phyloP scores from a whole-genome alignment of 352 stramenopile genomes.

The Phytophthora podocarpi region DNA sequence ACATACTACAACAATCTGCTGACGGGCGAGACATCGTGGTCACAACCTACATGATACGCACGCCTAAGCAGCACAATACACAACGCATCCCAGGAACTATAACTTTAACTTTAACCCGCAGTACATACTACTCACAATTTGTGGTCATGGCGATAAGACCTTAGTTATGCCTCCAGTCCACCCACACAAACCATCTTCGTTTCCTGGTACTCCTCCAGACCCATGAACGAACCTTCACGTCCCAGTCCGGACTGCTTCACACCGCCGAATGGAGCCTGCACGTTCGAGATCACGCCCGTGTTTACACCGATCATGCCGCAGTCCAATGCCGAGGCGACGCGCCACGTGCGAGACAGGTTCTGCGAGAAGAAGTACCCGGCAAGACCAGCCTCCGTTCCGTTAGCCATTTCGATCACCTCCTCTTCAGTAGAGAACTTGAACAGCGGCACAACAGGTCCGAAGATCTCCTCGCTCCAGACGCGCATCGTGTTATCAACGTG shows the following conservation, averaged over 20 bases:
- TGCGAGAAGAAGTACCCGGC: conserved; percentile 96
- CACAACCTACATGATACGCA: conserved; percentile 6
- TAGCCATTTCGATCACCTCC: conserved; percentile 95
- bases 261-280: conserved; percentile 89
- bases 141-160: neutral
- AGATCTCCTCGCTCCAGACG: conserved; percentile 94
- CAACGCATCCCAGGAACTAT: conserved; percentile 8
- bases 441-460: conserved; percentile 95
- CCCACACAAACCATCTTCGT: conserved; percentile 95
- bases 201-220: conserved; percentile 96
- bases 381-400: conserved; percentile 92
- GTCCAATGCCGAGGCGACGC: conserved; percentile 89
- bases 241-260: conserved; percentile 91
- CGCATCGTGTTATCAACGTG: conserved; percentile 87
- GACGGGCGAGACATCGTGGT: conserved; percentile 47
- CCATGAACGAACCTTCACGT: conserved; percentile 89
- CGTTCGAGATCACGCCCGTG: conserved; percentile 87
- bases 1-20: conserved; percentile 49
- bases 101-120: conserved; percentile 33
- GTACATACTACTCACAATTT: conserved; percentile 6
- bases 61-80: too few relatives aligned
- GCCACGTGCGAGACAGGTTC: conserved; percentile 88
- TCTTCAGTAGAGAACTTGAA: conserved; percentile 94
- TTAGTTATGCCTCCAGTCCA: conserved; percentile 46
- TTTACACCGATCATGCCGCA: conserved; percentile 96